Percentiles rank a stretch among this genome's conserved stretches.
These are phyloP conservation scores for Cytospora mali DNA, from an alignment of 2,329 filamentous ascomycete species.

Conservation along the genomic window DNA sequence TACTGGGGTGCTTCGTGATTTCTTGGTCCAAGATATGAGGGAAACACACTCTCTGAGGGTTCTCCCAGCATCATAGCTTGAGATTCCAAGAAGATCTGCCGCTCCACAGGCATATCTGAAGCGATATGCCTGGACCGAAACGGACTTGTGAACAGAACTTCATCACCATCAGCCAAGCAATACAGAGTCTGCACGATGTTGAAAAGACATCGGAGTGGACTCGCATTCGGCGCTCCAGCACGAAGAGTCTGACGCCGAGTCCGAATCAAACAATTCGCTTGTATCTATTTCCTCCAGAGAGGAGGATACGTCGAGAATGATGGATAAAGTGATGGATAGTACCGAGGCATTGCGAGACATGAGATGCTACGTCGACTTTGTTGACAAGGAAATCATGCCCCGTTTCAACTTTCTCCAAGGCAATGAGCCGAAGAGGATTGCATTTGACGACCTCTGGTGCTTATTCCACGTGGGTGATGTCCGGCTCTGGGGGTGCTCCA, in stretches of 20 bases:
- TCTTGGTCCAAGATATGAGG: neutral
- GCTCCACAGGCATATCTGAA: neutral
- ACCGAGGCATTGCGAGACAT: conserved; percentile 9
- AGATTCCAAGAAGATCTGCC: neutral
- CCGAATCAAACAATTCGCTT: neutral
- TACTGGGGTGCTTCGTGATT: neutral
- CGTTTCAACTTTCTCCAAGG: neutral
- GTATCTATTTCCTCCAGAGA: neutral
- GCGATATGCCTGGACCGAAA: neutral
- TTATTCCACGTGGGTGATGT: conserved; percentile 10
- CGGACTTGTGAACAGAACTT: conserved; percentile 2
- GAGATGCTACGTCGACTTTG: conserved; percentile 17
- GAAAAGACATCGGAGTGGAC: neutral
- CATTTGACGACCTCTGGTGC: conserved; percentile 8
- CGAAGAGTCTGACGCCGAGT: neutral
- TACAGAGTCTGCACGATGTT: neutral
- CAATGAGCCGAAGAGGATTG: neutral
- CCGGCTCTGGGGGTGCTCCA: too few relatives aligned
- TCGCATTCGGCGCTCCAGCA: neutral
- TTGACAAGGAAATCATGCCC: conserved; percentile 6
- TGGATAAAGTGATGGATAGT: conserved; percentile 4
- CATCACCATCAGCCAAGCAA: neutral
- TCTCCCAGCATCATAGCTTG: neutral
- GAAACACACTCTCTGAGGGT: neutral
- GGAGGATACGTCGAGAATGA: neutral